A percentile compares a stretch with the other conserved stretches of the same genome.
Conservation (phyloP, 148 eudicot genomes). For the Vaccinium macrocarpon region DNA sequence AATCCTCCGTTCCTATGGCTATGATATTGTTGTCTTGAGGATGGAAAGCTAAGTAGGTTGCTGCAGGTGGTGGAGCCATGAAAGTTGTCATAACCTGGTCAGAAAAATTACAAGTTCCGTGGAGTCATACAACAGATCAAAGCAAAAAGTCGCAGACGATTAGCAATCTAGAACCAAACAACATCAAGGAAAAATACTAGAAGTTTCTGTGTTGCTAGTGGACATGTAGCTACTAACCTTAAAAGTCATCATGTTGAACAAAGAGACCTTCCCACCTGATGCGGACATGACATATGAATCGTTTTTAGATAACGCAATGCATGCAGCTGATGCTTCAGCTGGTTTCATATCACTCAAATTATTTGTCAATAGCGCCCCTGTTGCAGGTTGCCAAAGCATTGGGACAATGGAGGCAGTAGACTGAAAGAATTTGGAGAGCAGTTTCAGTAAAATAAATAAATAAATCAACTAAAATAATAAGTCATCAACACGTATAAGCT, state of each 20-base stretch:
- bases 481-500: not conserved
- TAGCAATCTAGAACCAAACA: not conserved
- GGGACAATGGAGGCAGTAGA: conserved; percentile 48
- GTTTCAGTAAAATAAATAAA: not conserved
- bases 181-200: not conserved
- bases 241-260: conserved; percentile 69
- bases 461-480: not conserved
- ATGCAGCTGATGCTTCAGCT: conserved; percentile 44
- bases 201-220: not conserved
- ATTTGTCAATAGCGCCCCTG: conserved; percentile 51
- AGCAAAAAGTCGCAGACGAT: not conserved
- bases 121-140: not conserved
- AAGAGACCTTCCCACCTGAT: conserved; percentile 57
- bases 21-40: conserved; percentile 60
- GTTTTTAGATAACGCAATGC: conserved; percentile 61
- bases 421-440: conserved; percentile 25
- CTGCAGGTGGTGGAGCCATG: conserved; percentile 67
- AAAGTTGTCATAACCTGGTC: conserved; percentile 61
- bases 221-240: conserved; percentile 30
- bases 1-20: conserved; percentile 64
- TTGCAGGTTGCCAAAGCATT: conserved; percentile 56
- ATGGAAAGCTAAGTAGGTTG: conserved; percentile 56
- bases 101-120: conserved; percentile 16
- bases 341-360: conserved; percentile 38
- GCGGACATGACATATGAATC: conserved; percentile 72